phyloP scores from a whole-genome alignment of 2,329 filamentous ascomycete species.

The Penicillium psychrosexuale region DNA sequence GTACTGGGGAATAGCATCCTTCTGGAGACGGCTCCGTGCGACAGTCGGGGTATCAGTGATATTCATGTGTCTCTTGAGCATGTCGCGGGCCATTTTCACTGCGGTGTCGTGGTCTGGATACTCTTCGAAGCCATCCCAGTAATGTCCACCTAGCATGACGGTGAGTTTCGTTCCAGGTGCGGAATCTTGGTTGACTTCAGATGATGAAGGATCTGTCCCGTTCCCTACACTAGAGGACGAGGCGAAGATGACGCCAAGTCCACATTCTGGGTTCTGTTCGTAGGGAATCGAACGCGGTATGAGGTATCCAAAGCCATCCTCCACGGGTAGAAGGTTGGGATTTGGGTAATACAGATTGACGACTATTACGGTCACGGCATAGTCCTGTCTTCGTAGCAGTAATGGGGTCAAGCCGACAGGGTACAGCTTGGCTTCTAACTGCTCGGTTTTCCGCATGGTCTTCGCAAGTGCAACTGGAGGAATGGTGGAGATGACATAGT shows the following conservation, averaged over 20 bases:
- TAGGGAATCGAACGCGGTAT: slow-evolving; percentile 71
- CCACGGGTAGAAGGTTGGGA: slow-evolving; percentile 60
- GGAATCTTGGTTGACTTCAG: slow-evolving; percentile 42
- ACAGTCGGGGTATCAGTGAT: slow-evolving; percentile 63
- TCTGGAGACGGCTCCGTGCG: slow-evolving; percentile 59
- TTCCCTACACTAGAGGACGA: slow-evolving; percentile 61
- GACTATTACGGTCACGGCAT: slow-evolving; percentile 79
- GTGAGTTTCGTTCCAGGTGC: slow-evolving; percentile 76
- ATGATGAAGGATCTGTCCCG: neutral
- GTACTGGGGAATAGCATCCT: slow-evolving; percentile 87
- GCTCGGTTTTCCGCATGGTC: slow-evolving; percentile 16
- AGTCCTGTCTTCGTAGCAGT: slow-evolving; percentile 43
- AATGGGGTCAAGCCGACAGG: neutral
- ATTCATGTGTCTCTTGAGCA: slow-evolving; percentile 71
- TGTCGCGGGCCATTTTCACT: slow-evolving; percentile 63
- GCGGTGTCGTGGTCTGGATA: slow-evolving; percentile 66
- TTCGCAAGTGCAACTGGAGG: slow-evolving; percentile 28
- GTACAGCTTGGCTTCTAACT: slow-evolving; percentile 11
- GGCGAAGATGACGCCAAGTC: slow-evolving; percentile 90
- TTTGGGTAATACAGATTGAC: slow-evolving; percentile 83
- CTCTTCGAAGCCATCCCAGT: slow-evolving; percentile 66
- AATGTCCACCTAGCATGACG: slow-evolving; percentile 91
- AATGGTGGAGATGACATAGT: slow-evolving; percentile 35
- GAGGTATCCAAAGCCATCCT: slow-evolving; percentile 80
- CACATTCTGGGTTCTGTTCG: slow-evolving; percentile 74